Percentiles rank a stretch among this genome's conserved stretches.
phyloP scores from a whole-genome alignment of 2,329 filamentous ascomycete species.

The Diaporthe humulicola region DNA sequence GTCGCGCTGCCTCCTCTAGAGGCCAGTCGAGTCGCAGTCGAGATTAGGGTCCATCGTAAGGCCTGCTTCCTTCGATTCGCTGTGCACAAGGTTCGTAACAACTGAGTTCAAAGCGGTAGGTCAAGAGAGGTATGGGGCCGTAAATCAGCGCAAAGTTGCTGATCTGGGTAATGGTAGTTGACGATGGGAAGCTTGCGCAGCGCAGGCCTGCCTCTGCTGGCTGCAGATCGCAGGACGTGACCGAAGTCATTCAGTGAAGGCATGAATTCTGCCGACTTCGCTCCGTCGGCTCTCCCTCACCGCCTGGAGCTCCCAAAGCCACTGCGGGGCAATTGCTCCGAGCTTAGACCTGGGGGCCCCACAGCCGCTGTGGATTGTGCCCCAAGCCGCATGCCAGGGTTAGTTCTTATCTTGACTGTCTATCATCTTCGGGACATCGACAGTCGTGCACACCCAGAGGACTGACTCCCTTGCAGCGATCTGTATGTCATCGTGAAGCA shows the following conservation, averaged over 20 bases:
- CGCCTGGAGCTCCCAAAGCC: neutral
- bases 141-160: neutral
- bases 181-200: neutral
- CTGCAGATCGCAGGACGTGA: neutral
- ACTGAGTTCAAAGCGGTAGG: neutral
- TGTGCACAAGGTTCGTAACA: neutral
- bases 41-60: slow-evolving; percentile 17
- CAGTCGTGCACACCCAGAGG: neutral
- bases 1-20: slow-evolving; percentile 33
- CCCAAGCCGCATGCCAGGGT: neutral
- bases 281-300: neutral
- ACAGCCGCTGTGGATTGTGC: neutral
- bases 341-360: neutral
- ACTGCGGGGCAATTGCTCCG: slow-evolving; percentile 11
- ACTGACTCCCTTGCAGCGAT: neutral
- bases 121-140: too few relatives aligned
- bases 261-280: slow-evolving; percentile 4
- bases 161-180: neutral
- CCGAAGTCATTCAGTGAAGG: neutral
- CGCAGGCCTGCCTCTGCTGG: neutral
- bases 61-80: neutral
- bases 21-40: slow-evolving; percentile 26
- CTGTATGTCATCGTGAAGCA: neutral
- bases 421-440: neutral
- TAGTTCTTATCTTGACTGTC: neutral